These are phyloP conservation scores for Pseudocercospora eumusae DNA, from an alignment of 2,329 filamentous ascomycete species.

Conservation along the genomic window DNA sequence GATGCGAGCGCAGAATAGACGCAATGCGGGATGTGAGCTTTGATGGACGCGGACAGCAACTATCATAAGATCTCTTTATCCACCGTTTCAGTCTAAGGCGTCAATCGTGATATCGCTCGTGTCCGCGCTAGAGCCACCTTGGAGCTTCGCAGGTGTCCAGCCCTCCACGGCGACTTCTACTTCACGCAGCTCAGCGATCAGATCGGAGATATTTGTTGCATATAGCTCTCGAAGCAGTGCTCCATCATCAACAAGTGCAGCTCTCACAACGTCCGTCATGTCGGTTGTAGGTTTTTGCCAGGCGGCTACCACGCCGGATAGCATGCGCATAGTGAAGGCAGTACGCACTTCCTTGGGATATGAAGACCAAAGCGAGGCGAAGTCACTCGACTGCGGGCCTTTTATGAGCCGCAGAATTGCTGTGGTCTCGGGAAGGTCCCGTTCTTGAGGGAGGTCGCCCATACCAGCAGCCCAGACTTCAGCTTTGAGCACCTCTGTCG, in stretches of 20 bases:
- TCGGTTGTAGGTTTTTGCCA: not conserved
- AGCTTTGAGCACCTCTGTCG: not conserved
- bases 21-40: too few relatives aligned
- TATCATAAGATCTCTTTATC: too few relatives aligned
- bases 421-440: not conserved
- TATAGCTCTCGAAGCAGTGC: not conserved
- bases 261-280: not conserved
- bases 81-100: too few relatives aligned
- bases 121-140: too few relatives aligned
- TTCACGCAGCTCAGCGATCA: not conserved
- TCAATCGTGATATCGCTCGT: too few relatives aligned
- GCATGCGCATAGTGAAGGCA: not conserved
- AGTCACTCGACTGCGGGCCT: not conserved
- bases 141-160: not conserved
- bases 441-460: not conserved
- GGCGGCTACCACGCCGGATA: not conserved
- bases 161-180: not conserved
- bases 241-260: not conserved
- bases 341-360: not conserved
- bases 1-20: too few relatives aligned
- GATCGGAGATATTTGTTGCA: not conserved
- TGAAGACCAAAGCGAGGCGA: not conserved
- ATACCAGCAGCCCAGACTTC: not conserved
- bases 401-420: not conserved
- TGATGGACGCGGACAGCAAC: too few relatives aligned